These are phyloP conservation scores for Geotrichum candidum DNA, from an alignment of 1,139 yeast species.

Conservation along the genomic window DNA sequence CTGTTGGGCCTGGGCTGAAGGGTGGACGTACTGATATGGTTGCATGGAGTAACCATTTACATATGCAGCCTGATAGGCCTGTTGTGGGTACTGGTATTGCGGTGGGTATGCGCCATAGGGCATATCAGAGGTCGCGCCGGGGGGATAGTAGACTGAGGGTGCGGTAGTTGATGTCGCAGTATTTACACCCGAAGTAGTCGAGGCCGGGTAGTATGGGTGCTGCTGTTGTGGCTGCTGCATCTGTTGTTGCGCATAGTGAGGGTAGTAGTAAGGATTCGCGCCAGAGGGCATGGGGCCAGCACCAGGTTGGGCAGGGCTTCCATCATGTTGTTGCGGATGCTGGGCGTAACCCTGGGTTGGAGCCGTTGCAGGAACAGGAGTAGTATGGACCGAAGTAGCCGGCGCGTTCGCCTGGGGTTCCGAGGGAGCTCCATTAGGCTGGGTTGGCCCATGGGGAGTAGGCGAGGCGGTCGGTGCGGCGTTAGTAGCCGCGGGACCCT, in stretches of 20 bases:
- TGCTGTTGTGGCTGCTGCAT: conserved; percentile 18
- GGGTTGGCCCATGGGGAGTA: not conserved
- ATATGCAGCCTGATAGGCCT: conserved; percentile 11
- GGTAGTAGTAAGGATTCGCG: conserved; percentile 10
- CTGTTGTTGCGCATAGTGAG: not conserved
- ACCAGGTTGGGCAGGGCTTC: conserved; percentile 13
- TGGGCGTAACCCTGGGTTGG: conserved; percentile 16
- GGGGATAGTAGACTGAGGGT: conserved; percentile 1
- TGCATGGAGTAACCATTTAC: conserved; percentile 6
- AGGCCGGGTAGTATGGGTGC: conserved; percentile 11
- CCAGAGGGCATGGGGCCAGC: conserved; percentile 19
- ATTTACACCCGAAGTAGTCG: not conserved
- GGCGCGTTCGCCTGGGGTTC: conserved; percentile 15
- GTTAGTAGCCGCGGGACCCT: conserved; percentile 12
- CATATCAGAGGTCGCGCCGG: not conserved
- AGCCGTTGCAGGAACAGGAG: conserved; percentile 13
- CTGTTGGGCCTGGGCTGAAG: conserved; percentile 17
- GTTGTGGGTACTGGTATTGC: conserved; percentile 6
- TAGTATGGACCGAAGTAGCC: conserved; percentile 2
- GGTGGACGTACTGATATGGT: conserved; percentile 17
- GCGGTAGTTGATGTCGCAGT: conserved; percentile 8
- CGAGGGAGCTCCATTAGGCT: conserved; percentile 5
- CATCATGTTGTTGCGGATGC: conserved; percentile 15
- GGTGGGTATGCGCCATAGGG: conserved; percentile 10
- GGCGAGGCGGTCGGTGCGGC: conserved; percentile 10